Evolutionary conservation across 2,329 filamentous ascomycete species (phyloP), one percentile per base, ranked within the genome.

Genomic region (Colletotrichum sp.): DNA sequence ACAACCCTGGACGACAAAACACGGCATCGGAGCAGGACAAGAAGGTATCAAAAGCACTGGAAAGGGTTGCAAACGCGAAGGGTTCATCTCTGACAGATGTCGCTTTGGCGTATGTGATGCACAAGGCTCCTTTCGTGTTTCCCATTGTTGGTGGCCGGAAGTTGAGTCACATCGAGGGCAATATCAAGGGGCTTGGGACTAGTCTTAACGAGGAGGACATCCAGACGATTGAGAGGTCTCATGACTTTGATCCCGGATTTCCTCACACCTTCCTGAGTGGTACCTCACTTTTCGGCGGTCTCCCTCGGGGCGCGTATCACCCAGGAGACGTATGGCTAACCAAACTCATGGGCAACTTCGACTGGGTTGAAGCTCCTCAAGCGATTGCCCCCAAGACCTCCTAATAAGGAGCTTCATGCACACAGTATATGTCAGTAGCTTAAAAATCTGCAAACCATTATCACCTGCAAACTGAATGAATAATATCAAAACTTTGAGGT

Each of bases 81-180:
- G 59, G 28, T 5, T 3, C 5, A n/a, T n/a, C 16, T 8, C 24
- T 62, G 6, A n/a, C 18, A 13, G 16, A 62, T 5, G 69, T 80
- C 3, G 91, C 92, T 5, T 80, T 93, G 28, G 91, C 92, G 2
- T 93, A 93, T 78, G 88, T 93, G 7, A 86, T 92, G 85, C 85
- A 88, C 52, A 92, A 93, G 82, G 85, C 90, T 2, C 88, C 90
- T 0, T 89, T 92, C 78, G 88, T 92, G 8, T 92, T 92, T 79
- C 92, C 92, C 0, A 89, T 93, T 52, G 85, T 92, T 10, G 92
- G 92, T 5, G 90, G 90, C 0, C 85, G 91, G 6, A 93, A 91
- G 79, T 82, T 92, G 28, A 88, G 91, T 76, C 91, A 93, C 80
- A 82, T 93, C 16, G 87, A 90, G 76, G 88, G 87, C 68, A 93